Evolutionary conservation across 2,329 filamentous ascomycete genomes (phyloP).

Genomic region (Colletotrichum navitas): DNA sequence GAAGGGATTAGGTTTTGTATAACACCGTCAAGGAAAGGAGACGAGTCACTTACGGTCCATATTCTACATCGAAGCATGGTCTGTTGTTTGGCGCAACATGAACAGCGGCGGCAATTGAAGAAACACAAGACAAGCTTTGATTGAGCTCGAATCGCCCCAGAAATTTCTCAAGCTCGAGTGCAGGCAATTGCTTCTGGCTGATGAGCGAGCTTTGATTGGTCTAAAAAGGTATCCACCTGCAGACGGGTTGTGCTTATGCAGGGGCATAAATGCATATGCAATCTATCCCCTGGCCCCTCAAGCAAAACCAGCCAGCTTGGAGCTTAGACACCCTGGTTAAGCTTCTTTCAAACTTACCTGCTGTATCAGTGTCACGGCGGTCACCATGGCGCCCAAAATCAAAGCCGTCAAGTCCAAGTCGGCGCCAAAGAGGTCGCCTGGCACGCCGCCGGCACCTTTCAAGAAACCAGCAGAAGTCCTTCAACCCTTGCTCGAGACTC

Average conservation of each 20-base stretch:
- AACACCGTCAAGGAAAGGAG: not conserved
- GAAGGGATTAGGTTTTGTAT: not conserved
- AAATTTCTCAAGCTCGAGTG: constrained; percentile 31
- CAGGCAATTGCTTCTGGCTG: not conserved
- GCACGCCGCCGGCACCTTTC: constrained; percentile 74
- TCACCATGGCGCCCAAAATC: constrained; percentile 49
- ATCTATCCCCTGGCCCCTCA: constrained; percentile 18
- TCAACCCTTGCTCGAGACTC: constrained; percentile 72
- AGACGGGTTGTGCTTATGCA: constrained; percentile 6
- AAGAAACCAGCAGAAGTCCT: constrained; percentile 73
- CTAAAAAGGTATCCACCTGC: not conserved
- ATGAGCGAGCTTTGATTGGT: constrained; percentile 15
- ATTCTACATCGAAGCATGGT: constrained; percentile 59
- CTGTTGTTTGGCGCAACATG: constrained; percentile 31
- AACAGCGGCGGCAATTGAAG: constrained; percentile 26
- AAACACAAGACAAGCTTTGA: not conserved
- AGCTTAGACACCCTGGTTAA: constrained; percentile 10
- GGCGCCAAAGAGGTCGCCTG: constrained; percentile 49
- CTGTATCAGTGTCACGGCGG: constrained; percentile 16
- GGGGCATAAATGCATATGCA: constrained; percentile 22
- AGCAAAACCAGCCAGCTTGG: constrained; percentile 20
- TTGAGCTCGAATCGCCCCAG: constrained; percentile 11
- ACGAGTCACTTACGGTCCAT: constrained; percentile 52
- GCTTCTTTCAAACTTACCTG: constrained; percentile 8
- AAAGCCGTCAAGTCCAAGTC: constrained; percentile 47